A percentile compares a stretch with the other conserved stretches of the same genome.
These are phyloP conservation scores for Suillus cothurnatus DNA, from an alignment of 768 basidiomycete genomes.

Conservation along the genomic window DNA sequence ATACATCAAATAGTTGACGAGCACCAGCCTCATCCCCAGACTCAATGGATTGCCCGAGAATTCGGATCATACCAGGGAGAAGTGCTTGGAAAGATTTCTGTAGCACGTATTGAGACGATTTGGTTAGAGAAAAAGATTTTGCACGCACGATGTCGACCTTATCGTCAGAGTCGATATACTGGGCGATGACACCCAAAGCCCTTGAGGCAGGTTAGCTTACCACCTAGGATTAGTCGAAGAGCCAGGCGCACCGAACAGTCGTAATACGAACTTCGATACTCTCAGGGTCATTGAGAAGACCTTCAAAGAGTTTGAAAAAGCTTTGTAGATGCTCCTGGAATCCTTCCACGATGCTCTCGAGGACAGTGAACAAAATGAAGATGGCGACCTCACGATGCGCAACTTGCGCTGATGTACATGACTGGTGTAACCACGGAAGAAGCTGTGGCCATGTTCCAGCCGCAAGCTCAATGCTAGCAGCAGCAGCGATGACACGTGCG, in stretches of 20 bases:
- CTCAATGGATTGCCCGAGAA: constrained; percentile 84
- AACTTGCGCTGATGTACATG: constrained; percentile 66
- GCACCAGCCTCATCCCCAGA: constrained; percentile 78
- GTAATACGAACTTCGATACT: constrained; percentile 90
- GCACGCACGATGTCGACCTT: constrained; percentile 79
- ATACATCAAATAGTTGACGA: constrained; percentile 90
- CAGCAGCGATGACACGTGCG: constrained; percentile 90
- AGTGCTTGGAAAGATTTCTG: constrained; percentile 87
- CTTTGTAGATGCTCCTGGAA: constrained; percentile 73
- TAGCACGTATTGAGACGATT: constrained; percentile 1
- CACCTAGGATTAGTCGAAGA: background rate
- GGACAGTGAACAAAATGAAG: constrained; percentile 86
- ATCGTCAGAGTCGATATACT: constrained; percentile 88
- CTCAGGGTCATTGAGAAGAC: constrained; percentile 77
- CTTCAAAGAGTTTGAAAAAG: constrained; percentile 80
- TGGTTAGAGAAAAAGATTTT: constrained; percentile 5
- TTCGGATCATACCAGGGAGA: constrained; percentile 85
- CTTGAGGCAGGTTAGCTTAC: constrained; percentile 37
- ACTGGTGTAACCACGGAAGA: constrained; percentile 82
- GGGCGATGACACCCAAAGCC: constrained; percentile 89
- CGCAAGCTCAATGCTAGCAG: constrained; percentile 87
- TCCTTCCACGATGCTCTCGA: constrained; percentile 91
- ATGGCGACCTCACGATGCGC: constrained; percentile 90
- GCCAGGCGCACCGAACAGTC: constrained; percentile 65
- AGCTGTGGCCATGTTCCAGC: constrained; percentile 82